phyloP scores from a whole-genome alignment of 495 filamentous ascomycete species.

The Penicillium longicatenatum region DNA sequence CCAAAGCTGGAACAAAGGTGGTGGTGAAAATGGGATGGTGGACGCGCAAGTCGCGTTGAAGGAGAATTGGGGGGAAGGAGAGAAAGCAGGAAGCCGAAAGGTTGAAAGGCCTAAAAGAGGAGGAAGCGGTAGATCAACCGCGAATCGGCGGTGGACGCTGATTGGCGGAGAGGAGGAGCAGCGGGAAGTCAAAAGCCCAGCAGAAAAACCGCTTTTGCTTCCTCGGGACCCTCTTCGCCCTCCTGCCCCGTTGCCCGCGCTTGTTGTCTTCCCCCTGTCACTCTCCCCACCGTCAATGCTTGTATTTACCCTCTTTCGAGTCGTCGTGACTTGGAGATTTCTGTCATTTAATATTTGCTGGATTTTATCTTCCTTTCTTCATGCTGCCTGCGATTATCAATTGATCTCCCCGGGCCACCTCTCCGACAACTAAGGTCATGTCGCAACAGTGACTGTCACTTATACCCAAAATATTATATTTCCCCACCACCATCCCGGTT shows the following conservation, averaged over 20 bases:
- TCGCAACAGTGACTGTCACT: slow-evolving; percentile 3
- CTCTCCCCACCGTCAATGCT: slow-evolving; percentile 18
- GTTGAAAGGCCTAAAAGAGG: slow-evolving; percentile 42
- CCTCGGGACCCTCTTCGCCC: slow-evolving; percentile 14
- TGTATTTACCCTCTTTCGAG: slow-evolving; percentile 48
- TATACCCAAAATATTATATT: neutral
- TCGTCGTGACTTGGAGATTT: slow-evolving; percentile 32
- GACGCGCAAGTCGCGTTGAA: slow-evolving; percentile 18
- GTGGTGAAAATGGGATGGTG: slow-evolving; percentile 6
- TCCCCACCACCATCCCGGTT: slow-evolving; percentile 14
- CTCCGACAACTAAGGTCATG: neutral
- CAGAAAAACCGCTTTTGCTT: slow-evolving; percentile 21
- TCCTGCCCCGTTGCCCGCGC: slow-evolving; percentile 16
- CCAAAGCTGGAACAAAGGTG: neutral
- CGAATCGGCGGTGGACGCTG: slow-evolving; percentile 29
- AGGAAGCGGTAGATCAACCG: slow-evolving; percentile 45
- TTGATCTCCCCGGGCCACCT: neutral
- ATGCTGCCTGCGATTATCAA: slow-evolving; percentile 18
- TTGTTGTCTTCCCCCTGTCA: slow-evolving; percentile 6
- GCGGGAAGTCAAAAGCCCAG: slow-evolving; percentile 35
- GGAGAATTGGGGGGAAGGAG: slow-evolving; percentile 32
- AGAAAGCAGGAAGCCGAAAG: slow-evolving; percentile 32
- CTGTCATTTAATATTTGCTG: neutral
- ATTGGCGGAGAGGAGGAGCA: slow-evolving; percentile 51
- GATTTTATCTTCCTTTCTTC: neutral